Base-by-base conservation (phyloP, 257 asterid genomes). In the Nicotiana sylvestris region DNA sequence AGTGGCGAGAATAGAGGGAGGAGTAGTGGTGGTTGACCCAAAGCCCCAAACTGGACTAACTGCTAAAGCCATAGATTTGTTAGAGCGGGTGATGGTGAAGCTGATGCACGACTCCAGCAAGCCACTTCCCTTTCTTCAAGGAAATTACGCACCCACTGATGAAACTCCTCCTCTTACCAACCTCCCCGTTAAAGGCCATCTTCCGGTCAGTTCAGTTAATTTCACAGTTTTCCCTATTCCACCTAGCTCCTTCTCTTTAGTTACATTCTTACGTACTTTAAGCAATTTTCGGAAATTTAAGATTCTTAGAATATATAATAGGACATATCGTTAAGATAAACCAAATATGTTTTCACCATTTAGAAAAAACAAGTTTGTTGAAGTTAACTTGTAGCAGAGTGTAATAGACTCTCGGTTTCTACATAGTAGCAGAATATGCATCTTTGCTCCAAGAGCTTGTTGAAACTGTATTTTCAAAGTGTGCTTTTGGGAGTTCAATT, bases 111-210 rank as follows among this genome's bases (percentile, higher is more conserved):
- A 92, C 68, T 67, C 94, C 9, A 88, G 86, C 76, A 88, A 80
- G 49, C 95, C 97, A n/a, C 93, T 94, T n/a, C 89, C 92, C 78
- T 94, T 88, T 85, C 90, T 94, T 18, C 80, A 88, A 76, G 98
- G 97, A 7, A 96, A 94, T 86, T 96, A 90, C 64, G 97, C 89
- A 33, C 98, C 99, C 66, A 62, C 51, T 66, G 91, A 93, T 51
- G 99, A 94, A 87, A 92, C 98, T 72, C 94, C 98, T 53, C 99
- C 98, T 30, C 72, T 85, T 57, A 76, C 83, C 29, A 90, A 92
- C 81, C 97, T 96, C 56, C 90, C 88, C 0, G 91, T 96, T 15
- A 84, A 53, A 15, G 99, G 99, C 15, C 89, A 90, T 33, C 93
- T 96, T 1, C 99, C 98, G 68, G 99, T 96, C 83, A 90, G 98